These are phyloP conservation scores for Volutella citrinella DNA, from an alignment of 2,329 filamentous ascomycete species.

Conservation along the genomic window DNA sequence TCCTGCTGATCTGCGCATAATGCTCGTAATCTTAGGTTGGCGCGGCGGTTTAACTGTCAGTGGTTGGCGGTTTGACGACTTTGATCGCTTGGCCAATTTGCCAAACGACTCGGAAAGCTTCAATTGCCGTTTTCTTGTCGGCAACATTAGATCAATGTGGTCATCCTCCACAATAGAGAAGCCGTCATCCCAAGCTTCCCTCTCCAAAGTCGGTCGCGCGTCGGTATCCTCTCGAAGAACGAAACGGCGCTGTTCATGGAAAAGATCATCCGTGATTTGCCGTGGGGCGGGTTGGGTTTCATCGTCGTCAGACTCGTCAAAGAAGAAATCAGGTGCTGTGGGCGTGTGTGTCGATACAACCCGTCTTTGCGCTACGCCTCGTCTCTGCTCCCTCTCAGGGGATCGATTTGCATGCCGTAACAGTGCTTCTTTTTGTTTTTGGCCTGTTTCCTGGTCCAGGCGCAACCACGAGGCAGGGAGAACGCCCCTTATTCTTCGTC, in stretches of 20 bases:
- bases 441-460: constrained; percentile 48
- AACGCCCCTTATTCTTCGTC: constrained; percentile 55
- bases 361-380: constrained; percentile 49
- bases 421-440: constrained; percentile 24
- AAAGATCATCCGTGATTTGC: constrained; percentile 20
- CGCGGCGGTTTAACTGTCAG: constrained; percentile 10
- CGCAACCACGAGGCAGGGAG: constrained; percentile 67
- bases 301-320: constrained; percentile 47
- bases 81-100: constrained; percentile 24
- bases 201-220: constrained; percentile 5
- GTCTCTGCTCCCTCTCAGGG: constrained; percentile 38
- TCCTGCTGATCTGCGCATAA: constrained; percentile 18
- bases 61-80: constrained; percentile 20
- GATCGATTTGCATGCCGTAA: constrained; percentile 30
- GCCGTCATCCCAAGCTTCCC: constrained; percentile 25
- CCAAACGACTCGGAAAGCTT: constrained; percentile 24
- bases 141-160: constrained; percentile 49
- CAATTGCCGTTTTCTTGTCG: constrained; percentile 39
- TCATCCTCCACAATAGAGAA: constrained; percentile 48
- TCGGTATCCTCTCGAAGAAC: constrained; percentile 11
- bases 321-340: constrained; percentile 34
- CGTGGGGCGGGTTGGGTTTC: constrained; percentile 18
- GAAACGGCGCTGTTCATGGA: constrained; percentile 27
- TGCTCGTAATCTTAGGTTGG: constrained; percentile 33
- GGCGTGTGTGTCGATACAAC: constrained; percentile 26